phyloP scores from a whole-genome alignment of 306 rosid genomes.

The Rosa lucieae region DNA sequence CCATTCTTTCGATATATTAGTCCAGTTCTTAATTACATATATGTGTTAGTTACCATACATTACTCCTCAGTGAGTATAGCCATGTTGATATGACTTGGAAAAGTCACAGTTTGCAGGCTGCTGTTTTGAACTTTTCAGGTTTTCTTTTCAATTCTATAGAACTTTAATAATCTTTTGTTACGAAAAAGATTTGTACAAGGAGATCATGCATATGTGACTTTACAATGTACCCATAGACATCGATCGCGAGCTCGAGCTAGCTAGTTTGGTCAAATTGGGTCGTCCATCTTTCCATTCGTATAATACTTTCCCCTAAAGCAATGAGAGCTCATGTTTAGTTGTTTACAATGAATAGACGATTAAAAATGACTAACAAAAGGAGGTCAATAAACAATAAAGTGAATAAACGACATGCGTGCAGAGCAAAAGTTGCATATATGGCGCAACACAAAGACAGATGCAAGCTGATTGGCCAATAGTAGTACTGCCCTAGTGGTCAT shows the following conservation, averaged over 20 bases:
- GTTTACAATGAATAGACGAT: neutral
- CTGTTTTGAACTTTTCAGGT: too few relatives aligned
- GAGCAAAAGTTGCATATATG: conserved; percentile 12
- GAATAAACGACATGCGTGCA: conserved; percentile 28
- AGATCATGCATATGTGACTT: neutral
- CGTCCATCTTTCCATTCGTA: neutral
- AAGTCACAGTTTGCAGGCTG: too few relatives aligned
- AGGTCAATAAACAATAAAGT: neutral
- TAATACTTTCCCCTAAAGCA: neutral
- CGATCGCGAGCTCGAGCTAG: too few relatives aligned
- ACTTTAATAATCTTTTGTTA: too few relatives aligned
- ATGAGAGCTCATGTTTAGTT: neutral
- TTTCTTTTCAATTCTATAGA: too few relatives aligned
- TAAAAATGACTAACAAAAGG: neutral
- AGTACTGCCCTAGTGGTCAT: conserved; percentile 16
- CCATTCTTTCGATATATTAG: too few relatives aligned
- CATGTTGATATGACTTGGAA: too few relatives aligned
- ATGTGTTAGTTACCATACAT: too few relatives aligned
- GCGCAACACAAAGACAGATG: neutral
- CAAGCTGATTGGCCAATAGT: conserved; percentile 25
- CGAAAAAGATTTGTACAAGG: neutral
- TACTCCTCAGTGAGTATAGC: too few relatives aligned
- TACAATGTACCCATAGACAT: too few relatives aligned
- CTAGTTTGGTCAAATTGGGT: neutral
- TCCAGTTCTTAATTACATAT: too few relatives aligned